Base-by-base conservation (phyloP, 768 basidiomycete genomes). In the Coprinellus aureogranulatus region DNA sequence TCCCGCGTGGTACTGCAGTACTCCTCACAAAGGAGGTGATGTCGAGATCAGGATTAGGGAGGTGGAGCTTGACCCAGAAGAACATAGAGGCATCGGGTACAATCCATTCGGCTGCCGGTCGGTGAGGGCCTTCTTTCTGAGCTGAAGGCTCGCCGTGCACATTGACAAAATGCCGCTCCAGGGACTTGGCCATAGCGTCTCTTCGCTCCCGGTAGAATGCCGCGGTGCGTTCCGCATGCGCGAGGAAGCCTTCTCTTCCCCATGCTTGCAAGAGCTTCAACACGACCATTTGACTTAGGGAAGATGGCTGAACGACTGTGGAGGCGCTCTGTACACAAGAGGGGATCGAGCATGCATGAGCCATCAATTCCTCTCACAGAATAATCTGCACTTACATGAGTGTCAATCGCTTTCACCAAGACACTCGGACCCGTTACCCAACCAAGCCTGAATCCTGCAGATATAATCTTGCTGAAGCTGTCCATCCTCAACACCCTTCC, bases 401-500 rank as follows among this genome's bases (percentile, higher is more conserved):
- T 68, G 66, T 92, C 84, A 31, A 95, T 88, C 0, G 81, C 82
- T 53, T 83, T 74, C 4, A 91, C 60, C n/a, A 95, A 70, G 4
- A 74, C 70, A 45, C 76, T 77, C 2, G 93, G 91, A 1, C 89
- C 92, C 1, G 88, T 85, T 0, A 79, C 83, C 67, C 88, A 92
- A 10, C 92, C 92, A 57, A 93, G 75, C 16, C 89, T 84, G 68
- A 90, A 83, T 1, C 90, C 88, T 3, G 86, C 78, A 3, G 85
- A 84, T n/a, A 87, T 76, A 28, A 94, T 75, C 73, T 96, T 96
- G 49, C 88, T 90, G 53, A 95, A 77, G 62, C 89, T 91, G 68
- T 96, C 94, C 66, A 96, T 90, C 28, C 93, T 81, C 16, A 94
- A 59, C 28, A 94, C 92, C 8, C 87, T 81, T 0, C 93, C 93